Evolutionary conservation across 116 monocot genomes (phyloP).

Genomic region (Iris pallida): DNA sequence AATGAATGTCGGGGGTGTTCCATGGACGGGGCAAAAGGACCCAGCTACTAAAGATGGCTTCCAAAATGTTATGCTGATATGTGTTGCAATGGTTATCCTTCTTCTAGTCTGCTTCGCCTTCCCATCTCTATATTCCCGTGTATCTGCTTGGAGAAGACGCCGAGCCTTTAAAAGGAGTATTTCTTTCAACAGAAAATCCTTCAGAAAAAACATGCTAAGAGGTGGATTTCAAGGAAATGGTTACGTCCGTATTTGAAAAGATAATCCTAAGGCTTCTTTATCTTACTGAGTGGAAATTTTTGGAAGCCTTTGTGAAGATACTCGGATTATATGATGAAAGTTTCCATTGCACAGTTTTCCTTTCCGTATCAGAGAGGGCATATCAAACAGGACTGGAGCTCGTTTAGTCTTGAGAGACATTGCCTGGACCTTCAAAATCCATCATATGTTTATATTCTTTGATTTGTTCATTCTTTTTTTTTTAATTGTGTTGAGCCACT

Average conservation of each 20-base stretch:
- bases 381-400: no score
- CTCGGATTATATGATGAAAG: no score
- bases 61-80: constrained; percentile 65
- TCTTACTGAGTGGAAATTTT: no score
- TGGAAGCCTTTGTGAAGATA: no score
- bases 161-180: constrained; percentile 31
- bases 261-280: not conserved
- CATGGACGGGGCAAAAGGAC: constrained; percentile 80
- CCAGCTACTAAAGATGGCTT: constrained; percentile 59
- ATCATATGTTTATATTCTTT: no score
- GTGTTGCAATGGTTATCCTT: constrained; percentile 49
- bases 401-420: no score
- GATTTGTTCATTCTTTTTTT: no score
- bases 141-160: constrained; percentile 48
- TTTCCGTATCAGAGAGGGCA: no score
- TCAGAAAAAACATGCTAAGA: constrained; percentile 26
- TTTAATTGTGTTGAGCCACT: no score
- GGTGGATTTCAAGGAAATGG: constrained; percentile 20
- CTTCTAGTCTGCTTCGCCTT: constrained; percentile 60
- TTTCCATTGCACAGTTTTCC: no score
- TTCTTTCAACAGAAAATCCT: constrained; percentile 45
- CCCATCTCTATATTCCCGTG: constrained; percentile 40
- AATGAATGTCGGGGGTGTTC: constrained; percentile 97
- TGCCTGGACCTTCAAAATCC: no score
- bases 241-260: constrained; percentile 29